These are phyloP conservation scores for Verbascum thapsus DNA, from an alignment of 257 asterid species.

Conservation along the genomic window DNA sequence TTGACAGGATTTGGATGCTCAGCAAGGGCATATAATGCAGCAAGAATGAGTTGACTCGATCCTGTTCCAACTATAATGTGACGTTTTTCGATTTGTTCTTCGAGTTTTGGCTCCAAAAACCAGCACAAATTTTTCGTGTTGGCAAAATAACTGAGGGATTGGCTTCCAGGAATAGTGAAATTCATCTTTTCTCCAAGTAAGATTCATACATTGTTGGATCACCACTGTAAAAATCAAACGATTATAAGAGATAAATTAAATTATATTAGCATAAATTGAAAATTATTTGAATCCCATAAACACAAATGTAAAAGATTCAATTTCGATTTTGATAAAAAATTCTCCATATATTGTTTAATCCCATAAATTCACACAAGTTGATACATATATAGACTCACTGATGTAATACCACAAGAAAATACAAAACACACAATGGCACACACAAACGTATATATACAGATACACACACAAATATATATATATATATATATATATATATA, in stretches of 20 bases:
- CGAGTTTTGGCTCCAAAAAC: slow-evolving; percentile 80
- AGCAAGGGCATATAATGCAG: slow-evolving; percentile 68
- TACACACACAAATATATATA: neutral
- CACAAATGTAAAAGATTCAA: too few species aligned
- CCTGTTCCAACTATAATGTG: slow-evolving; percentile 74
- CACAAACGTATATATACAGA: too few species aligned
- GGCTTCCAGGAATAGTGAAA: slow-evolving; percentile 39
- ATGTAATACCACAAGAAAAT: too few species aligned
- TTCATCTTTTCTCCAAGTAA: slow-evolving; percentile 35
- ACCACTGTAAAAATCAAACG: slow-evolving; percentile 36
- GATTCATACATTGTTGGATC: slow-evolving; percentile 52
- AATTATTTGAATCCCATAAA: too few species aligned
- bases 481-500: too few species aligned
- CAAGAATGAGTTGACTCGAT: slow-evolving; percentile 79
- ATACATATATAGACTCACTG: too few species aligned
- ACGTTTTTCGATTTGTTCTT: slow-evolving; percentile 57
- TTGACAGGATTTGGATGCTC: slow-evolving; percentile 47
- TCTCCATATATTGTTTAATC: too few species aligned
- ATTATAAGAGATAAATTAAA: neutral
- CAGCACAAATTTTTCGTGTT: slow-evolving; percentile 54
- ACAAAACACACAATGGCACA: too few species aligned
- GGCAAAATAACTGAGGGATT: slow-evolving; percentile 74
- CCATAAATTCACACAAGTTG: too few species aligned
- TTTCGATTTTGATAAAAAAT: too few species aligned
- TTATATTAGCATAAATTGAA: neutral